A percentile compares a stretch with the other conserved stretches of the same genome.
These are phyloP conservation scores for Pestalotiopsis sp. DNA, from an alignment of 2,329 filamentous ascomycete genomes.

Conservation along the genomic window DNA sequence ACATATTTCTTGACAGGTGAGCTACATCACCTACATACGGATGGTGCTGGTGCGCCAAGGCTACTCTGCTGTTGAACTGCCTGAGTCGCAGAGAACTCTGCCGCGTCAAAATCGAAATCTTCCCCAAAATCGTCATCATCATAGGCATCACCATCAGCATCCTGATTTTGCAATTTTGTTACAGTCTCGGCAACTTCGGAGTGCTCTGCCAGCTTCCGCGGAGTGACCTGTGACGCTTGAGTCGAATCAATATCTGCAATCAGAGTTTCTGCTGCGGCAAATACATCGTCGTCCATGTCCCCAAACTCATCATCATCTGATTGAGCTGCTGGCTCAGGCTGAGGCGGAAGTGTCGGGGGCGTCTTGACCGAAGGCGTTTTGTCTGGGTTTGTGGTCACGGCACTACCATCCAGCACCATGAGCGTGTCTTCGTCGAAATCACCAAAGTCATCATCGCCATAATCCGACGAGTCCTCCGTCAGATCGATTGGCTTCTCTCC, in stretches of 20 bases:
- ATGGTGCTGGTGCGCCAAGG: conserved; percentile 32
- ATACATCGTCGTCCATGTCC: conserved; percentile 63
- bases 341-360: conserved; percentile 15
- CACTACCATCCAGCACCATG: conserved; percentile 50
- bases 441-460: conserved; percentile 53
- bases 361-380: conserved; percentile 11
- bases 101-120: conserved; percentile 74
- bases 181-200: not conserved
- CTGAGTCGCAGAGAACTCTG: conserved; percentile 73
- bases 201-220: conserved; percentile 12
- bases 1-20: conserved; percentile 16
- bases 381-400: conserved; percentile 16
- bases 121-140: conserved; percentile 76
- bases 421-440: conserved; percentile 56
- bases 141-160: conserved; percentile 46
- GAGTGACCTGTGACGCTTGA: conserved; percentile 15
- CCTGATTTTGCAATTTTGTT: conserved; percentile 24
- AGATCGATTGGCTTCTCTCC: not conserved
- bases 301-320: conserved; percentile 53
- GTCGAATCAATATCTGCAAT: conserved; percentile 35
- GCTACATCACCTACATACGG: conserved; percentile 52
- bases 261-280: conserved; percentile 47
- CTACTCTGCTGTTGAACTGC: conserved; percentile 38
- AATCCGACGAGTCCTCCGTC: conserved; percentile 42
- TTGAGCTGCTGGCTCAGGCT: conserved; percentile 18